Percentiles rank a stretch among this genome's conserved stretches.
Evolutionary conservation across 352 stramenopile species (phyloP).

Genomic region (Nothophytophthora sp.): DNA sequence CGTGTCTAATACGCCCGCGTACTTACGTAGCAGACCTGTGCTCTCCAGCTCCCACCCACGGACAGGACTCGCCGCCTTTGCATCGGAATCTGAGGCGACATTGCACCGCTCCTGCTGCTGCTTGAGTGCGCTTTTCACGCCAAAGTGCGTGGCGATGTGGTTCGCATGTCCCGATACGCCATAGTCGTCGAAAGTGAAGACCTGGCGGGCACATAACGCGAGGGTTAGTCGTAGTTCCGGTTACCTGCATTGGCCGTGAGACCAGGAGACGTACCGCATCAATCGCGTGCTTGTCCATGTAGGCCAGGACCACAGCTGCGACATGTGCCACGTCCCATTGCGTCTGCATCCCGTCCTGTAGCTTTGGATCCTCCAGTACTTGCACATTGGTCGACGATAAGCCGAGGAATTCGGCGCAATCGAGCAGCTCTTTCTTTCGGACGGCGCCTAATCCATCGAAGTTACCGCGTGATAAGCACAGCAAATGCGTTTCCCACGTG

Average conservation of each 20-base stretch:
- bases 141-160: slow-evolving; percentile 82
- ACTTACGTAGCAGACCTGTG: slow-evolving; percentile 86
- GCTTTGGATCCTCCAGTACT: slow-evolving; percentile 75
- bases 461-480: slow-evolving; percentile 92
- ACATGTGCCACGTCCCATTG: slow-evolving; percentile 76
- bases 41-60: slow-evolving; percentile 71
- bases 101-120: slow-evolving; percentile 47
- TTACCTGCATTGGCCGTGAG: too few relatives aligned
- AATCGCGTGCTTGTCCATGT: slow-evolving; percentile 58
- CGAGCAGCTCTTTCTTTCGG: slow-evolving; percentile 82
- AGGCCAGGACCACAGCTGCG: slow-evolving; percentile 47
- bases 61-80: slow-evolving; percentile 23
- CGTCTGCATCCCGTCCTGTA: slow-evolving; percentile 87
- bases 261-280: slow-evolving; percentile 67
- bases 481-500: slow-evolving; percentile 71
- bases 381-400: slow-evolving; percentile 46
- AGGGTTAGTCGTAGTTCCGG: too few relatives aligned
- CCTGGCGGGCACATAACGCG: too few relatives aligned
- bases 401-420: slow-evolving; percentile 57
- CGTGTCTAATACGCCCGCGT: slow-evolving; percentile 80
- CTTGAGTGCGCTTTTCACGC: slow-evolving; percentile 50
- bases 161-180: slow-evolving; percentile 95
- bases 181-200: slow-evolving; percentile 95
- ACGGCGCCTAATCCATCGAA: slow-evolving; percentile 89
- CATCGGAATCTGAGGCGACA: neutral